phyloP scores from a whole-genome alignment of 495 filamentous ascomycete genomes.

The Hypomontagnella submonticulosa region DNA sequence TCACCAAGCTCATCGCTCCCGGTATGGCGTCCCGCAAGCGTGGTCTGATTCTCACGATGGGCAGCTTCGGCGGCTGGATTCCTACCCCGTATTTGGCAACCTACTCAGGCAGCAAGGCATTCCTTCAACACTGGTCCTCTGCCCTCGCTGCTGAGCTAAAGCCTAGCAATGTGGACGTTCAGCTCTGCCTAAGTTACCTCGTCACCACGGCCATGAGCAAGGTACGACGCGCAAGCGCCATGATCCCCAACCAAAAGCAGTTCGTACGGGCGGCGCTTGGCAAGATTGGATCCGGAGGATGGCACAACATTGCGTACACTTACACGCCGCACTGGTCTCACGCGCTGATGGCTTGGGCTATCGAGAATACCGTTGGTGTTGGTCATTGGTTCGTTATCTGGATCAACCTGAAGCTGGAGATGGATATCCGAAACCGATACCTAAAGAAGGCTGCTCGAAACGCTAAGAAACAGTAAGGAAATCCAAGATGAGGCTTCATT shows the following conservation, averaged over 20 bases:
- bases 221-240: constrained; percentile 76
- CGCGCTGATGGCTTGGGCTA: constrained; percentile 84
- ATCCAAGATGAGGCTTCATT: not conserved
- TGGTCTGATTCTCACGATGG: constrained; percentile 96
- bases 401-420: constrained; percentile 83
- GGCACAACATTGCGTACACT: constrained; percentile 78
- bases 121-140: constrained; percentile 95
- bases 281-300: constrained; percentile 84
- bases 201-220: constrained; percentile 97
- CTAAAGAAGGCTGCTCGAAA: constrained; percentile 90
- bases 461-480: constrained; percentile 67
- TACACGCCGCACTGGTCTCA: constrained; percentile 95
- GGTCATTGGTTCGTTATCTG: constrained; percentile 70
- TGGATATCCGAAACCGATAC: constrained; percentile 85
- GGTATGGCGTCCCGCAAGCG: constrained; percentile 83
- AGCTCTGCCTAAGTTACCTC: constrained; percentile 89
- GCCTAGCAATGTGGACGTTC: constrained; percentile 80
- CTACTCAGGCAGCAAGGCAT: constrained; percentile 97
- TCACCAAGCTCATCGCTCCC: constrained; percentile 85
- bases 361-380: constrained; percentile 76
- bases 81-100: constrained; percentile 95
- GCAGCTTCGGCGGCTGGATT: constrained; percentile 88
- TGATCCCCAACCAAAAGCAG: constrained; percentile 81
- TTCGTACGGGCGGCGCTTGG: constrained; percentile 83
- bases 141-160: constrained; percentile 86